A percentile compares a stretch with the other conserved stretches of the same genome.
Conservation (phyloP, 306 rosid species). For the Pterocarpus macrocarpus region DNA sequence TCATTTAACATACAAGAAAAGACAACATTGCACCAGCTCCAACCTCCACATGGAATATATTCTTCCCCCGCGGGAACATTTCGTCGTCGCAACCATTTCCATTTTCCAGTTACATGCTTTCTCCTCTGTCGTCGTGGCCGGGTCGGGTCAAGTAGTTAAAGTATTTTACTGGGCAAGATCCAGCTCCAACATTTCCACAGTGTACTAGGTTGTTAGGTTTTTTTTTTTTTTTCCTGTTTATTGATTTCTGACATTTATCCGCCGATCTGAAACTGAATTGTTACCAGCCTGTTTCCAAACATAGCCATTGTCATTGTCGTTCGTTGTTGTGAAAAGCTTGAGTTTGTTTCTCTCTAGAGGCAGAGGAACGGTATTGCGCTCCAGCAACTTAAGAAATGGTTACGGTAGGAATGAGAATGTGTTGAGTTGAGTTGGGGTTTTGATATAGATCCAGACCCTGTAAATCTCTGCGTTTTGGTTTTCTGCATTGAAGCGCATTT, state of each 20-base stretch:
- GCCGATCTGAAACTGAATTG: slow-evolving; percentile 34
- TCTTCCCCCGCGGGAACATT: slow-evolving; percentile 43
- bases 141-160: slow-evolving; percentile 36
- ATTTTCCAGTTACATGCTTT: slow-evolving; percentile 1
- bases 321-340: slow-evolving; percentile 2
- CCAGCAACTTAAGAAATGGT: slow-evolving; percentile 1
- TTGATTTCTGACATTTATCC: neutral
- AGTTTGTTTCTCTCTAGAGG: neutral
- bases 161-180: neutral
- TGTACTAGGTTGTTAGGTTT: slow-evolving; percentile 35
- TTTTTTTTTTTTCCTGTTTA: neutral
- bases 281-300: slow-evolving; percentile 21
- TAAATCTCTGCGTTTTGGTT: slow-evolving; percentile 7
- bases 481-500: slow-evolving; percentile 17
- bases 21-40: neutral
- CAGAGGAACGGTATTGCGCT: slow-evolving; percentile 4
- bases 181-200: neutral
- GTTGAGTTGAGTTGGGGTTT: slow-evolving; percentile 19
- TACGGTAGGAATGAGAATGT: slow-evolving; percentile 29
- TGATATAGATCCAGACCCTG: slow-evolving; percentile 51
- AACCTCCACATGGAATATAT: neutral
- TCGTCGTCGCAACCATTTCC: slow-evolving; percentile 21
- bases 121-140: neutral
- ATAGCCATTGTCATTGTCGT: slow-evolving; percentile 41
- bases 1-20: slow-evolving; percentile 21